Evolutionary conservation across 2,329 filamentous ascomycete genomes (phyloP).

Genomic region (Berkeleyomyces rouxiae): DNA sequence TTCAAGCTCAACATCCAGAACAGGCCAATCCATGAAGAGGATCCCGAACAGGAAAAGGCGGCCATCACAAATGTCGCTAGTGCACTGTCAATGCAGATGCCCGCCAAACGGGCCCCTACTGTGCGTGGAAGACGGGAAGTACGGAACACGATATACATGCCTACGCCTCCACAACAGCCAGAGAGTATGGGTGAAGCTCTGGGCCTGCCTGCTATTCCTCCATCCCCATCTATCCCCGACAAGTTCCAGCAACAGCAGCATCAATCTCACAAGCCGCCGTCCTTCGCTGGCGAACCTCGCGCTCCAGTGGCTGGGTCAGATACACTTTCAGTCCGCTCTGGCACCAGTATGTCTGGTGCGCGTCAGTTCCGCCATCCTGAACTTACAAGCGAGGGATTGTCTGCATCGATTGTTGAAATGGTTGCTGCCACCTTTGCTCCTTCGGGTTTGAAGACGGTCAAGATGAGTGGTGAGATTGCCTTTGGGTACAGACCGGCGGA

Average conservation of each 20-base stretch:
- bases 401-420: conserved; percentile 78
- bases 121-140: conserved; percentile 79
- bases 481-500: conserved; percentile 55
- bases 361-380: conserved; percentile 67
- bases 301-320: conserved; percentile 46
- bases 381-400: conserved; percentile 61
- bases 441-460: conserved; percentile 51
- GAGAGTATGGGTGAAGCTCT: conserved; percentile 10
- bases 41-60: conserved; percentile 55
- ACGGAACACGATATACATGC: conserved; percentile 75
- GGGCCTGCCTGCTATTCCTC: conserved; percentile 4
- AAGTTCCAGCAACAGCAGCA: conserved; percentile 1
- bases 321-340: conserved; percentile 79
- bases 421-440: conserved; percentile 73
- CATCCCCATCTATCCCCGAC: conserved; percentile 9
- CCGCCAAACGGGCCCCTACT: conserved; percentile 56
- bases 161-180: conserved; percentile 23
- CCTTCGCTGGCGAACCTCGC: conserved; percentile 46
- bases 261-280: conserved; percentile 21
- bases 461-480: conserved; percentile 76
- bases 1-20: conserved; percentile 72
- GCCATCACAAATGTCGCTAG: conserved; percentile 62
- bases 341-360: conserved; percentile 57
- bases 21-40: conserved; percentile 60
- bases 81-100: conserved; percentile 48